A percentile compares a stretch with the other conserved stretches of the same genome.
Conservation (phyloP, 768 basidiomycete genomes). For the Rhodotorula kratochvilovae region DNA sequence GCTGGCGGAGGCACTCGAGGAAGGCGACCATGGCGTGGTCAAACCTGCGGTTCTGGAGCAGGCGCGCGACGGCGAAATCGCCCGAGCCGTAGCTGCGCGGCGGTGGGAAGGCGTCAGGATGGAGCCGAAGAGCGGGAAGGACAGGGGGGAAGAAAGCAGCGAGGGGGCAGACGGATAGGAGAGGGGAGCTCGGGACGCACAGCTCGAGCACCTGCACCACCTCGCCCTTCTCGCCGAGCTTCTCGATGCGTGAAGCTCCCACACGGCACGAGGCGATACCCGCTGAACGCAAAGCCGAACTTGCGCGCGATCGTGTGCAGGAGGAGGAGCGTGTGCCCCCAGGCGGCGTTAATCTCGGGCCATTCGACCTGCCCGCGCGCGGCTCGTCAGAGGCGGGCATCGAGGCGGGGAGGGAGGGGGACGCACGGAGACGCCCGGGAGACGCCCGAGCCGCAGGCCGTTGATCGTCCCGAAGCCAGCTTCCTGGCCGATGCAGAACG, state of each 20-base stretch:
- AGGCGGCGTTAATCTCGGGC: constrained; percentile 97
- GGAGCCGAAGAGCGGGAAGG: background rate
- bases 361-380: constrained; percentile 70
- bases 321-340: constrained; percentile 91
- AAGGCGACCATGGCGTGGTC: constrained; percentile 95
- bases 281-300: constrained; percentile 81
- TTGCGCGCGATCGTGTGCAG: constrained; percentile 87
- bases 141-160: background rate
- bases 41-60: constrained; percentile 91
- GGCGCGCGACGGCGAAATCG: constrained; percentile 77
- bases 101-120: background rate
- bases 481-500: constrained; percentile 91
- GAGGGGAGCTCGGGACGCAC: constrained; percentile 37
- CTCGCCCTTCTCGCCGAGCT: constrained; percentile 55
- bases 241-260: constrained; percentile 90
- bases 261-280: constrained; percentile 86
- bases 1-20: constrained; percentile 85
- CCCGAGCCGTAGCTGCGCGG: constrained; percentile 70
- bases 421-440: constrained; percentile 45
- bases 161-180: background rate
- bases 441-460: constrained; percentile 81
- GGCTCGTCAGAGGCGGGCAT: background rate
- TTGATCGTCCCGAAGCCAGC: constrained; percentile 98
- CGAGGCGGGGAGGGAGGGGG: too few relatives aligned
- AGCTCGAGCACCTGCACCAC: constrained; percentile 78